These are phyloP conservation scores for Colletotrichum spinosum DNA, from an alignment of 2,329 filamentous ascomycete genomes.

Conservation along the genomic window DNA sequence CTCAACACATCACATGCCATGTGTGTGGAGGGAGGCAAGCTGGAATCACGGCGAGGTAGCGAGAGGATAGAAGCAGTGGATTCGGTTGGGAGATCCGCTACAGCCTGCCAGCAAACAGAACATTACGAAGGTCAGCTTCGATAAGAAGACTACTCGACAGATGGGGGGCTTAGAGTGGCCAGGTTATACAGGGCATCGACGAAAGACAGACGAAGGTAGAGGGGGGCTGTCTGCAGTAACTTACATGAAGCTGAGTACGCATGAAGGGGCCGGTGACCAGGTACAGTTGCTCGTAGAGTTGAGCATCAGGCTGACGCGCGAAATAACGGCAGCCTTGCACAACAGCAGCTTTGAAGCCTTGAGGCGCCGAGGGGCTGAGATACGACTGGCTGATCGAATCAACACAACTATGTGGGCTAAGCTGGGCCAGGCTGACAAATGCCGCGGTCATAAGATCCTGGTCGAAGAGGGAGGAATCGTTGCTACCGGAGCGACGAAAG, in stretches of 20 bases:
- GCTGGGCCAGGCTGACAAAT: conserved; percentile 72
- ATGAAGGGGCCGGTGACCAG: conserved; percentile 67
- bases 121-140: too few species aligned
- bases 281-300: conserved; percentile 67
- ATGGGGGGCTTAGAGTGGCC: not conserved
- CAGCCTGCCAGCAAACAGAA: conserved; percentile 45
- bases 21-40: conserved; percentile 50
- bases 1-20: conserved; percentile 66
- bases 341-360: conserved; percentile 71
- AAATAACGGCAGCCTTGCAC: conserved; percentile 74
- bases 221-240: conserved; percentile 24
- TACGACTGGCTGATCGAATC: conserved; percentile 68
- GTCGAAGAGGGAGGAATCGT: conserved; percentile 66
- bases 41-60: conserved; percentile 54
- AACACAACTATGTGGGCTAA: conserved; percentile 70
- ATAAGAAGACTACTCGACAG: not conserved
- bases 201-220: too few species aligned
- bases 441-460: conserved; percentile 74
- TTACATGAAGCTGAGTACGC: conserved; percentile 67
- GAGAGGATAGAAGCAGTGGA: conserved; percentile 45
- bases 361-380: conserved; percentile 66
- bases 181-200: too few species aligned
- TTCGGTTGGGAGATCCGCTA: conserved; percentile 52
- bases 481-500: conserved; percentile 64
- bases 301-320: conserved; percentile 61